Conservation (phyloP, 73 alveolate genomes). For the Paramecium primaurelia region DNA sequence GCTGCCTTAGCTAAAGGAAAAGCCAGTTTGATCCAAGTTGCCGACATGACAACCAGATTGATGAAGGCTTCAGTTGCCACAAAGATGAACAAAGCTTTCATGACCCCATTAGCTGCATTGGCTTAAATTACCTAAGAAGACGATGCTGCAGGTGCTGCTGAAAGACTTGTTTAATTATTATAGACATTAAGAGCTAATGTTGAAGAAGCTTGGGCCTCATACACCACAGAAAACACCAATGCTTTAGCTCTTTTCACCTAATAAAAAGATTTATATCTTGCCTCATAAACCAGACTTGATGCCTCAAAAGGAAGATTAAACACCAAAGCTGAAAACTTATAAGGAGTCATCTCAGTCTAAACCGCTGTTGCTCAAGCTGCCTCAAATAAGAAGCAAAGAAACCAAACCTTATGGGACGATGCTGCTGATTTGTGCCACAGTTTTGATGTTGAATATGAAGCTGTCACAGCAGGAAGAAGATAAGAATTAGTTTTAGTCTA, state of each 20-base stretch:
- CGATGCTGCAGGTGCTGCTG: constrained; percentile 42
- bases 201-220: constrained; percentile 29
- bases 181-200: not conserved
- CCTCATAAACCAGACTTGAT: constrained; percentile 13
- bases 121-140: constrained; percentile 41
- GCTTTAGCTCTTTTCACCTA: not conserved
- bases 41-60: constrained; percentile 29
- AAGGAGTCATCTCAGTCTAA: constrained; percentile 45
- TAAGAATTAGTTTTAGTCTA: constrained; percentile 6
- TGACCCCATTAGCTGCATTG: constrained; percentile 42
- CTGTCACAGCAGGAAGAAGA: constrained; percentile 31
- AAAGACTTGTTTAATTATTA: constrained; percentile 38
- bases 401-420: constrained; percentile 34
- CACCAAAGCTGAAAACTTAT: constrained; percentile 10
- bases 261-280: not conserved
- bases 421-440: constrained; percentile 34
- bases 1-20: not conserved
- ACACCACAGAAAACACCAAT: not conserved
- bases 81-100: constrained; percentile 15
- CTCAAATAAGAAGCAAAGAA: not conserved
- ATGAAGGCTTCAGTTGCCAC: constrained; percentile 4
- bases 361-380: constrained; percentile 43
- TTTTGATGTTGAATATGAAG: constrained; percentile 21
- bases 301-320: not conserved
- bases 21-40: constrained; percentile 22